Percentiles rank a stretch among this genome's conserved stretches.
Evolutionary conservation across 495 filamentous ascomycete species (phyloP).

Genomic region (Lasiosphaeriaceae sp.): DNA sequence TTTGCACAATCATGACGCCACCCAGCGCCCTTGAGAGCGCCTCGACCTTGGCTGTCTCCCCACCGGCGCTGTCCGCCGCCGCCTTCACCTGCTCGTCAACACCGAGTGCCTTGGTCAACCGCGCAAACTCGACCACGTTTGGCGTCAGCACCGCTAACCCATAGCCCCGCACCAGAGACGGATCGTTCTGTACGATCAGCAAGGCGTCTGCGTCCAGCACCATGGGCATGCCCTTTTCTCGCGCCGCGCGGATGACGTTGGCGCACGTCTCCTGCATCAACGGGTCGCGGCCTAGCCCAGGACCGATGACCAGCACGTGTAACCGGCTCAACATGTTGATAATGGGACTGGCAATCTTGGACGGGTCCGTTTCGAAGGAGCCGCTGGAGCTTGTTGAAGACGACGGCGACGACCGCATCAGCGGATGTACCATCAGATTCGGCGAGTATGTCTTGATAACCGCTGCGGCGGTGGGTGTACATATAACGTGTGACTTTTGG

Average conservation of each 20-base stretch:
- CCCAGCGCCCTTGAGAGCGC: constrained; percentile 72
- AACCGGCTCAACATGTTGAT: constrained; percentile 78
- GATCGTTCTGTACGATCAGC: constrained; percentile 67
- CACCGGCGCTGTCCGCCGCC: constrained; percentile 33
- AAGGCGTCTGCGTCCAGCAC: constrained; percentile 93
- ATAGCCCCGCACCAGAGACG: constrained; percentile 76
- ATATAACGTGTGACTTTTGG: constrained; percentile 89
- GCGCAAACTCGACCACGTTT: constrained; percentile 88
- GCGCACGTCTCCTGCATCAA: constrained; percentile 86
- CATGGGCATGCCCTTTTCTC: constrained; percentile 68
- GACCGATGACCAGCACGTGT: constrained; percentile 91
- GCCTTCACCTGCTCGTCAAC: constrained; percentile 50
- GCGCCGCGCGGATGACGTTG: constrained; percentile 74
- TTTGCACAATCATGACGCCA: constrained; percentile 87
- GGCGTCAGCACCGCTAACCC: constrained; percentile 85
- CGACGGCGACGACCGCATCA: constrained; percentile 71
- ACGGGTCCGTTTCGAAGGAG: constrained; percentile 46
- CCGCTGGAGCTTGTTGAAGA: constrained; percentile 31
- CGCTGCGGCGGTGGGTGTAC: constrained; percentile 78
- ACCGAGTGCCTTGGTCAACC: constrained; percentile 62
- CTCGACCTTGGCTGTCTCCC: constrained; percentile 58
- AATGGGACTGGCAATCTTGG: constrained; percentile 63
- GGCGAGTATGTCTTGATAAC: constrained; percentile 98
- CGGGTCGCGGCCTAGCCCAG: constrained; percentile 83
- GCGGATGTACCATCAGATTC: constrained; percentile 96